A percentile compares a stretch with the other conserved stretches of the same genome.
phyloP scores from a whole-genome alignment of 2,329 filamentous ascomycete genomes.

The Diaporthe destruens region DNA sequence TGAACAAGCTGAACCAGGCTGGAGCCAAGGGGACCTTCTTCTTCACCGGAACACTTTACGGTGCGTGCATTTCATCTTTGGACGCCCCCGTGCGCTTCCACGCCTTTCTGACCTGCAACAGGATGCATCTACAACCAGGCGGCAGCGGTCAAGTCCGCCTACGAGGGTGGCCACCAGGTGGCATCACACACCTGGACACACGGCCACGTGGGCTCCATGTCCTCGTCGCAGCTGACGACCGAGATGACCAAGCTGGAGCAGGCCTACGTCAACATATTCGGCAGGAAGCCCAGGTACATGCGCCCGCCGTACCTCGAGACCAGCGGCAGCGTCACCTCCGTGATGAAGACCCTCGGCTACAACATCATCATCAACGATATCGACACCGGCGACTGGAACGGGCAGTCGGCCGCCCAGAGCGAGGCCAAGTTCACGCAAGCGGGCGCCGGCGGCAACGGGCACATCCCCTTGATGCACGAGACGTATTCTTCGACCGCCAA shows the following conservation, averaged over 20 bases:
- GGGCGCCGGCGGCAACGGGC: conserved; percentile 58
- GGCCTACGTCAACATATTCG: conserved; percentile 63
- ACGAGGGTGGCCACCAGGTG: conserved; percentile 64
- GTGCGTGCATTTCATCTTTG: conserved; percentile 40
- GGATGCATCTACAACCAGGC: conserved; percentile 63
- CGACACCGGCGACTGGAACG: conserved; percentile 73
- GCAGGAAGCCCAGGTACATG: conserved; percentile 63
- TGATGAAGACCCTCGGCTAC: conserved; percentile 64
- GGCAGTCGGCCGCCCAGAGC: conserved; percentile 62
- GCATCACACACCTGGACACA: conserved; percentile 68
- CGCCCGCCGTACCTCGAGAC: conserved; percentile 64
- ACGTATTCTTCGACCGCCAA: conserved; percentile 63
- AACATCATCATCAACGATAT: conserved; percentile 72
- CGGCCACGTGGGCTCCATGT: conserved; percentile 57
- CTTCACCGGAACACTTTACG: conserved; percentile 64
- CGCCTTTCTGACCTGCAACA: background rate
- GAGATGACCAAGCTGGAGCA: conserved; percentile 66
- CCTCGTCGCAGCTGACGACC: conserved; percentile 54
- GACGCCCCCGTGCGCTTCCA: too few species aligned
- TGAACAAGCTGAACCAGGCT: conserved; percentile 63
- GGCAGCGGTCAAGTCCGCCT: conserved; percentile 66
- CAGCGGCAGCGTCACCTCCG: conserved; percentile 56
- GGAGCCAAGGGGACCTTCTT: conserved; percentile 68
- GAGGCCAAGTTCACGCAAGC: conserved; percentile 64
- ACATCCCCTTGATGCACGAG: conserved; percentile 71